A percentile compares a stretch with the other conserved stretches of the same genome.
Evolutionary conservation across 768 basidiomycete genomes (phyloP).

Genomic region (Piloderma croceum): DNA sequence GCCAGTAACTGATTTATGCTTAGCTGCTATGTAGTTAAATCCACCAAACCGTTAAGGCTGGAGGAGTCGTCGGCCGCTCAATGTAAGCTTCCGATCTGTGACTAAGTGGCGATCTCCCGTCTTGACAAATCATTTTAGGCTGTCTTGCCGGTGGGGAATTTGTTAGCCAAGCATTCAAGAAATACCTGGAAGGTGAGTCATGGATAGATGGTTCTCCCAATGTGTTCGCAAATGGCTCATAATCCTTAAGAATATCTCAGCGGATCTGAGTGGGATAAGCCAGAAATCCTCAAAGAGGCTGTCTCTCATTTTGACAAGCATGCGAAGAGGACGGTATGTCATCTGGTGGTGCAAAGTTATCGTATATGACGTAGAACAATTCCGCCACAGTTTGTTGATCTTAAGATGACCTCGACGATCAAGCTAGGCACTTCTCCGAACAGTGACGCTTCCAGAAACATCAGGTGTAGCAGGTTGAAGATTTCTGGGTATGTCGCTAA

Average conservation of each 20-base stretch:
- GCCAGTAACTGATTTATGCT: too few species aligned
- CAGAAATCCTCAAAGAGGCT: constrained; percentile 10
- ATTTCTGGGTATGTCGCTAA: constrained; percentile 10
- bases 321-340: constrained; percentile 17
- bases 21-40: too few species aligned
- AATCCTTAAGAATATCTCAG: constrained; percentile 3
- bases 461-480: constrained; percentile 15
- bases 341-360: neutral
- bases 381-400: constrained; percentile 9
- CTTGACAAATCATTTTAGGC: too few species aligned
- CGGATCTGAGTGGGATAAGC: constrained; percentile 15
- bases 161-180: too few species aligned
- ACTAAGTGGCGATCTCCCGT: too few species aligned
- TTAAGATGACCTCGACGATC: constrained; percentile 9
- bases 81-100: too few species aligned
- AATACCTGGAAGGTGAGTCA: too few species aligned
- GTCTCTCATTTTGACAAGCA: constrained; percentile 18
- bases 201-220: too few species aligned
- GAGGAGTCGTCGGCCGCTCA: too few species aligned
- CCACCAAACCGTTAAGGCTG: too few species aligned
- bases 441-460: constrained; percentile 7
- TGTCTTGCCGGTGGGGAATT: too few species aligned
- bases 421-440: constrained; percentile 12
- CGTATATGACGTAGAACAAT: neutral
- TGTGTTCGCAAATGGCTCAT: too few species aligned